Conservation (phyloP, 176 grass and related monocot species). For the Juncus inflexus region DNA sequence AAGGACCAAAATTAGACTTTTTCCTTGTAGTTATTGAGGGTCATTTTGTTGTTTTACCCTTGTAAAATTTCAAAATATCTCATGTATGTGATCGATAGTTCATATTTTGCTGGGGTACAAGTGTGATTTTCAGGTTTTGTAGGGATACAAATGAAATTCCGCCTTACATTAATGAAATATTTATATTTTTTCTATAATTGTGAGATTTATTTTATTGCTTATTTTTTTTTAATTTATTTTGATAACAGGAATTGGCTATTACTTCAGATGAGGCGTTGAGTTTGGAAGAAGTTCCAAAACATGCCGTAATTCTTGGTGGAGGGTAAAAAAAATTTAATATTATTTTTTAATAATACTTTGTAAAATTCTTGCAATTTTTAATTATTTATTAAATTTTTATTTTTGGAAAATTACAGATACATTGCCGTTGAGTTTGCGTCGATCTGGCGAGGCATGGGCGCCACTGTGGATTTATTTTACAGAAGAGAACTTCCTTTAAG, state of each 20-base stretch:
- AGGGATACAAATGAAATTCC: neutral
- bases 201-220: neutral
- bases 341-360: constrained; percentile 3
- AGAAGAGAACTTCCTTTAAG: constrained; percentile 86
- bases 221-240: constrained; percentile 1
- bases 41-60: neutral
- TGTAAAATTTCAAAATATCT: constrained; percentile 14
- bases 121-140: constrained; percentile 1
- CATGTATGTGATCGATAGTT: neutral
- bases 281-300: constrained; percentile 88
- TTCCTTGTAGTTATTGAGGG: constrained; percentile 1
- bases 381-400: constrained; percentile 11
- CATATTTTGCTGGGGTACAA: neutral
- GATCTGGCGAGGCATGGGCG: constrained; percentile 92
- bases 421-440: constrained; percentile 99
- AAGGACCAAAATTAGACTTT: neutral
- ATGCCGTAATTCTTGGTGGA: constrained; percentile 75
- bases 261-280: constrained; percentile 98
- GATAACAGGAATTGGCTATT: constrained; percentile 78
- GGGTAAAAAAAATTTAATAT: constrained; percentile 38
- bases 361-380: neutral
- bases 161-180: no score
- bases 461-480: constrained; percentile 81
- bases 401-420: constrained; percentile 46
- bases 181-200: no score